Percentiles rank a stretch among this genome's conserved stretches.
These are phyloP conservation scores for Crithidia expoeki DNA, from an alignment of 208 protist genomes.

Conservation along the genomic window DNA sequence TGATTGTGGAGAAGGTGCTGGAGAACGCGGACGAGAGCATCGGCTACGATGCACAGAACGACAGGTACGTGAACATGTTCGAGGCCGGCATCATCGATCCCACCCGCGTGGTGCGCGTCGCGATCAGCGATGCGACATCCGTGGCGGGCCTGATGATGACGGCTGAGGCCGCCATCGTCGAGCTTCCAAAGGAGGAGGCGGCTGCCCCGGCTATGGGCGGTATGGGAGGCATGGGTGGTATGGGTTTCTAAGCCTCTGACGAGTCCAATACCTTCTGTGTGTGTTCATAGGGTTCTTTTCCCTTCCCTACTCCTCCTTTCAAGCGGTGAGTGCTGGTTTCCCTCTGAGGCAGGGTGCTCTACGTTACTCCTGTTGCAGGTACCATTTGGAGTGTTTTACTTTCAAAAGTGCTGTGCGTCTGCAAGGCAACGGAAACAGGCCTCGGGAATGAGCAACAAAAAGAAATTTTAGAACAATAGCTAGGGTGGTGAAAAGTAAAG, in stretches of 20 bases:
- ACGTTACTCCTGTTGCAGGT: neutral
- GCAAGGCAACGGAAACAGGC: too few relatives aligned
- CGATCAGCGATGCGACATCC: constrained; percentile 95
- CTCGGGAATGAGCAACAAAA: too few relatives aligned
- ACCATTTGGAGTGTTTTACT: too few relatives aligned
- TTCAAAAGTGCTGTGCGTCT: too few relatives aligned
- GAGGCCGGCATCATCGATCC: constrained; percentile 99
- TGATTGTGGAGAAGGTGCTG: constrained; percentile 98
- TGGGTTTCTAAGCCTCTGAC: constrained; percentile 48
- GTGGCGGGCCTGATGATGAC: constrained; percentile 99
- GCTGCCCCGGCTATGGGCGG: constrained; percentile 57
- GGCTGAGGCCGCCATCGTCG: constrained; percentile 94
- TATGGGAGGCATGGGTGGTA: constrained; percentile 69
- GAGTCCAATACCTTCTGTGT: neutral
- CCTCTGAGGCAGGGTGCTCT: neutral
- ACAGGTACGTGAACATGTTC: constrained; percentile 98
- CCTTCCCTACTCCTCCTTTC: too few relatives aligned
- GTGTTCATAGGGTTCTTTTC: neutral
- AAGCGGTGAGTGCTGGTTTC: neutral
- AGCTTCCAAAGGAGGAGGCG: constrained; percentile 52
- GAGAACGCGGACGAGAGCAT: constrained; percentile 64
- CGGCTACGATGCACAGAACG: constrained; percentile 95
- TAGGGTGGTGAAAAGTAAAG: too few relatives aligned
- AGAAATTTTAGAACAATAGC: too few relatives aligned
- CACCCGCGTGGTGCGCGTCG: constrained; percentile 98